Conservation (phyloP, 1,139 yeast genomes). For the Kazachstania sp. region DNA sequence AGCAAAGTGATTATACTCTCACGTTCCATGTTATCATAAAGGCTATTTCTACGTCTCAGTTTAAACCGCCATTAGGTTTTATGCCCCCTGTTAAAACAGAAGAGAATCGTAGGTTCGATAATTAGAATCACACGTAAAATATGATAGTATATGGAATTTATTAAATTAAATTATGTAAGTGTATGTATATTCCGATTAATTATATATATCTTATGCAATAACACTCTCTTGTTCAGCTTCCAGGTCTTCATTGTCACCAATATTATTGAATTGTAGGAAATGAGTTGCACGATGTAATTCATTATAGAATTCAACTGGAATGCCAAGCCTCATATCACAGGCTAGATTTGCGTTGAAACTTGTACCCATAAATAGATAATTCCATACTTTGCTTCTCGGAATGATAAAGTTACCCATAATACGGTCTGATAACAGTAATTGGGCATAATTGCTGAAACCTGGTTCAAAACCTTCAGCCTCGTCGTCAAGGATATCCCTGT, state of each 20-base stretch:
- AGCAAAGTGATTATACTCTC: too few species aligned
- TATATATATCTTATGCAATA: conserved; percentile 38
- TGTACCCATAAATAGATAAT: conserved; percentile 81
- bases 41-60: too few species aligned
- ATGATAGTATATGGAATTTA: neutral
- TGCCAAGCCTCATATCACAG: conserved; percentile 64
- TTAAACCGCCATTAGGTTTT: too few species aligned
- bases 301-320: conserved; percentile 76
- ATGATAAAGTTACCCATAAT: conserved; percentile 78
- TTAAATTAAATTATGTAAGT: neutral
- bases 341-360: conserved; percentile 58
- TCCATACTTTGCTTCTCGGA: conserved; percentile 84
- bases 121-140: neutral
- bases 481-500: conserved; percentile 39
- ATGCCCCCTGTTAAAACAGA: too few species aligned
- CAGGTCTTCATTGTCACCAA: conserved; percentile 39
- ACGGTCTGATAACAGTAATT: conserved; percentile 65
- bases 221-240: conserved; percentile 73
- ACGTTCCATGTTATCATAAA: too few species aligned
- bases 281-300: conserved; percentile 85
- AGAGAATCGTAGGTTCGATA: too few species aligned
- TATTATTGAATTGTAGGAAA: conserved; percentile 62
- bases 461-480: conserved; percentile 60
- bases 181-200: neutral
- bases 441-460: conserved; percentile 53